Base-by-base conservation (phyloP, 331 rosid genomes). In the Acacia concinna region DNA sequence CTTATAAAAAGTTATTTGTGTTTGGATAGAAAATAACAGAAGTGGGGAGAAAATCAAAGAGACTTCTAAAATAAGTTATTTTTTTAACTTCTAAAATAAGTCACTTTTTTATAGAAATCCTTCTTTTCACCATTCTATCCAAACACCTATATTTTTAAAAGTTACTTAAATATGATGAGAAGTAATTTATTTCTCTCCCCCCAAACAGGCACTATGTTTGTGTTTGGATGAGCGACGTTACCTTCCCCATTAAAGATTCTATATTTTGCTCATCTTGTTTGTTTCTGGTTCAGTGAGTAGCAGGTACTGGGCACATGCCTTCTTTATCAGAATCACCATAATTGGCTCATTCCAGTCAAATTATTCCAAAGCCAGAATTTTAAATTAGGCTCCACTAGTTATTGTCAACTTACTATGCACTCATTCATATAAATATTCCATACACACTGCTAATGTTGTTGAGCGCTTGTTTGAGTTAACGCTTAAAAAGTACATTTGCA, bases 211-310 rank as follows among this genome's bases (percentile, higher is more conserved):
- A 34, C n/a, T 49, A 20, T 46, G 52, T 66, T 13, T 84, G 44
- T 30, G 73, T 73, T 67, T 77, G 73, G 68, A 72, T 44, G 21
- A 74, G 76, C 81, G 41, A 74, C 54, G 21, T 76, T 76, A 76
- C 83, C 80, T 34, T 56, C 31, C 49, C 47, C 65, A 43, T 64
- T 68, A 75, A 74, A 85, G 83, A 84, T 73, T 78, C 80, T 73
- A 77, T 76, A 52, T 23, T 76, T 79, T 64, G 34, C 77, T 75
- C 3, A 51, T 20, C 74, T 66, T 32, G 71, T 75, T 75, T 44
- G 68, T 49, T 65, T 74, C 71, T 79, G 82, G 76, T 40, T 20
- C 30, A 34, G 56, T 51, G 27, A 34, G 56, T 51, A 35, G 74
- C 44, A 76, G 82, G 64, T 59, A 30, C 44, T 49, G 56, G 30